These are phyloP conservation scores for Trichoderma harzianum DNA, from an alignment of 2,329 filamentous ascomycete genomes.

Conservation along the genomic window DNA sequence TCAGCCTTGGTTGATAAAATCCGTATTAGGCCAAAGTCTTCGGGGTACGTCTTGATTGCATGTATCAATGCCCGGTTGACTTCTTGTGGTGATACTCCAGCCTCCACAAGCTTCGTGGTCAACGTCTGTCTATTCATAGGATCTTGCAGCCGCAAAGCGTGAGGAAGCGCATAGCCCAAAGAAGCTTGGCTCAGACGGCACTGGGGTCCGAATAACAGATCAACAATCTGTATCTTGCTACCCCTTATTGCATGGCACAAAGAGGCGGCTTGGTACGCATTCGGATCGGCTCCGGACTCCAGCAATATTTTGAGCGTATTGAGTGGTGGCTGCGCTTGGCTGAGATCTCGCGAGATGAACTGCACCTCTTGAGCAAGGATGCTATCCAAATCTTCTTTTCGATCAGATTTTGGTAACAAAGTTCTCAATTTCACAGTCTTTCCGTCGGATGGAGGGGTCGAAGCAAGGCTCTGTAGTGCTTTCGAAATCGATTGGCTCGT, in stretches of 20 bases:
- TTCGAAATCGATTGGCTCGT: conserved; percentile 41
- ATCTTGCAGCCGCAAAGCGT: conserved; percentile 50
- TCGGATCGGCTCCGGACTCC: conserved; percentile 52
- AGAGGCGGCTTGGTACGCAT: conserved; percentile 49
- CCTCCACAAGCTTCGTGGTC: conserved; percentile 47
- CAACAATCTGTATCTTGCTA: conserved; percentile 43
- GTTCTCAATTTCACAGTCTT: conserved; percentile 50
- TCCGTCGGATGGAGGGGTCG: conserved; percentile 40
- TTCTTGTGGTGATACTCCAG: conserved; percentile 46
- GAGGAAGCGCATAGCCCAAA: conserved; percentile 49
- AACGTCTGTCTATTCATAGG: conserved; percentile 50
- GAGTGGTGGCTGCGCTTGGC: conserved; percentile 35
- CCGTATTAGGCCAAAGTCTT: conserved; percentile 48
- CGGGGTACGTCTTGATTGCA: conserved; percentile 45
- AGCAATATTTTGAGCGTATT: conserved; percentile 47
- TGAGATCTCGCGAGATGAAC: conserved; percentile 38
- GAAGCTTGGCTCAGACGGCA: conserved; percentile 40
- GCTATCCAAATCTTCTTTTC: conserved; percentile 42
- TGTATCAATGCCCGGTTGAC: conserved; percentile 51
- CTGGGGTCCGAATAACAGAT: conserved; percentile 44
- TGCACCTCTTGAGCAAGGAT: conserved; percentile 52
- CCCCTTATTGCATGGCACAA: conserved; percentile 50
- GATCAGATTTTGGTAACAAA: conserved; percentile 43
- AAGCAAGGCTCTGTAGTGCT: conserved; percentile 42
- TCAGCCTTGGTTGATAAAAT: conserved; percentile 47